Evolutionary conservation across 768 basidiomycete species (phyloP).

Genomic region (Suillus paluster): DNA sequence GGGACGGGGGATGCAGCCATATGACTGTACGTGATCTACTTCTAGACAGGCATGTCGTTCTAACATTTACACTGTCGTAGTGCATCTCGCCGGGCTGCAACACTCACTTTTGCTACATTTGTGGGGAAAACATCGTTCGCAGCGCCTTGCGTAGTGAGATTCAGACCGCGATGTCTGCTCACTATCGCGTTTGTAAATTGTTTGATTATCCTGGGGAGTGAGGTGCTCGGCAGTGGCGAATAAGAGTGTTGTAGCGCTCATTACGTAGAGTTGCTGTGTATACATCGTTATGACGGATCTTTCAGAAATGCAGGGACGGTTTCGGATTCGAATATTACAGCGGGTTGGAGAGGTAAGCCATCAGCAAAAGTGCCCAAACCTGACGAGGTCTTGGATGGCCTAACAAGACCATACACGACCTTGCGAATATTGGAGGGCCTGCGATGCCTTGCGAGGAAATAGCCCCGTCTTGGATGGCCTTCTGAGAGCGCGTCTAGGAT

Average conservation of each 20-base stretch:
- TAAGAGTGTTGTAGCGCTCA: neutral
- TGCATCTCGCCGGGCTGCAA: conserved; percentile 64
- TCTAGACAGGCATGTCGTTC: neutral
- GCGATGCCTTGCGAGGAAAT: too few species aligned
- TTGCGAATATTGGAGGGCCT: too few species aligned
- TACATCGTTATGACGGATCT: neutral
- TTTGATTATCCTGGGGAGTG: conserved; percentile 36
- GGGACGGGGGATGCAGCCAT: conserved; percentile 59
- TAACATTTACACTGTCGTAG: conserved; percentile 30
- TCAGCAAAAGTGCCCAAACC: neutral
- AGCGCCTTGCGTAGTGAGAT: conserved; percentile 41
- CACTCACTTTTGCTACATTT: conserved; percentile 60
- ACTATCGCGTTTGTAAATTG: conserved; percentile 39
- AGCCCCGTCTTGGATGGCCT: too few species aligned
- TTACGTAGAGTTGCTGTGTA: neutral
- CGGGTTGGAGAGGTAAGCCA: neutral
- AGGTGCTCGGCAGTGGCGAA: neutral
- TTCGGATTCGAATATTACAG: neutral
- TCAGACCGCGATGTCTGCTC: conserved; percentile 29
- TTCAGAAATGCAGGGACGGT: neutral
- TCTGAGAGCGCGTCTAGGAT: too few species aligned
- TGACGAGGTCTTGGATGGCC: neutral
- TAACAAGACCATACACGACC: neutral
- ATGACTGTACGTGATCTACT: conserved; percentile 50
- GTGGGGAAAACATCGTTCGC: conserved; percentile 50